A percentile compares a stretch with the other conserved stretches of the same genome.
Evolutionary conservation across 2,329 filamentous ascomycete genomes (phyloP).

Genomic region (Gremmenia infestans): DNA sequence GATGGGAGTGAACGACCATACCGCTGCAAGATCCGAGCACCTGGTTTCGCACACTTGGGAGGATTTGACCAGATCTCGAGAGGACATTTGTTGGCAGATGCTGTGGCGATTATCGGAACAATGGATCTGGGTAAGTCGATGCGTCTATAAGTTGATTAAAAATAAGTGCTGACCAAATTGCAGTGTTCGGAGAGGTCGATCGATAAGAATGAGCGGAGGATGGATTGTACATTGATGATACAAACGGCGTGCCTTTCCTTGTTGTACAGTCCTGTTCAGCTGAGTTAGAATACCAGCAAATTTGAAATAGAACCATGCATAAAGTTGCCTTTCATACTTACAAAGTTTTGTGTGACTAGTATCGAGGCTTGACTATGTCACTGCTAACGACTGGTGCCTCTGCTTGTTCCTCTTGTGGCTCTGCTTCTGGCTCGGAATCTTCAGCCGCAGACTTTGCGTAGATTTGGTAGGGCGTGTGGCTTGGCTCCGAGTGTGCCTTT

Average conservation of each 20-base stretch:
- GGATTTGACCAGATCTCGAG: conserved; percentile 91
- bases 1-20: conserved; percentile 96
- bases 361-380: neutral
- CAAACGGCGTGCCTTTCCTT: conserved; percentile 15
- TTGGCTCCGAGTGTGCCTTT: neutral
- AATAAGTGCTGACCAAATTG: conserved; percentile 17
- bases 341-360: neutral
- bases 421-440: neutral
- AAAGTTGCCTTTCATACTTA: neutral
- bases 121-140: conserved; percentile 72
- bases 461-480: neutral
- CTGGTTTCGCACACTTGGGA: conserved; percentile 89
- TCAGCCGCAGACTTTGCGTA: neutral
- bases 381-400: conserved; percentile 5
- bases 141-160: conserved; percentile 5
- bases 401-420: neutral
- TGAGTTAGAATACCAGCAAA: conserved; percentile 24
- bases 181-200: conserved; percentile 44
- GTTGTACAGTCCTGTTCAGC: conserved; percentile 22
- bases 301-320: neutral
- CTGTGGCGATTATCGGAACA: conserved; percentile 88
- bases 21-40: conserved; percentile 93
- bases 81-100: conserved; percentile 92
- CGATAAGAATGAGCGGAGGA: conserved; percentile 33
- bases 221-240: conserved; percentile 20